Evolutionary conservation across 306 rosid genomes (phyloP), one percentile per base, ranked within the genome.

Genomic region (Inga laurina): DNA sequence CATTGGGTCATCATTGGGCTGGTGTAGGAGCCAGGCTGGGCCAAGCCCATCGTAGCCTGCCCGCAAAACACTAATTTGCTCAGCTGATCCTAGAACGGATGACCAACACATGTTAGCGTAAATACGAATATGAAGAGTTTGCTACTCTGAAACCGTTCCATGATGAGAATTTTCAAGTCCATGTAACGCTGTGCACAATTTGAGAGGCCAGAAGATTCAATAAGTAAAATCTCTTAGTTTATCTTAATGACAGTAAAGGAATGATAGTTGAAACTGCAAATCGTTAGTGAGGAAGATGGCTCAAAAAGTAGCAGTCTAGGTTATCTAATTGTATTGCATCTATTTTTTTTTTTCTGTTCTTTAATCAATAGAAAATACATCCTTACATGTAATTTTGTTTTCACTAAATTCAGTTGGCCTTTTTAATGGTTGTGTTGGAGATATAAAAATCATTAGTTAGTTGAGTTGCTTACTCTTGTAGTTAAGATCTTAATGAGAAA

Each of bases 151-250:
- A 90, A 88, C 27, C 92, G 91, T 74, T 90, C 85, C 96, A 93
- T 80, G 54, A 89, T 88, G 43, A 91, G 67, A 76, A 84, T 46
- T 77, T 87, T 88, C 93, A 87, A 81, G 48, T 91, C 94, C 92
- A 89, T 78, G 79, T 90, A 89, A 49, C 93, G 93, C 34, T 86
- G 90, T 9, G 94, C 97, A 66, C 94, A 93, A 79, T 91, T 86
- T 4, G 92, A 54, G 32, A 91, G 91, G 82, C 92, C 90, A 54
- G 83, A 46, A 24, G 92, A 79, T 85, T 93, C 94, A 35, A 92
- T 80, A 3, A 0, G 16, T 13, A 18, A 18, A 4, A 52, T 52
- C 18, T 52, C 6, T 37, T 37, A 37, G 41, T 37, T 37, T 37
- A 18, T 52, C n/a, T 16, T 19, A 52, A 52, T 52, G 18, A 52